A percentile compares a stretch with the other conserved stretches of the same genome.
These are phyloP conservation scores for Bacidia rubella DNA, from an alignment of 495 filamentous ascomycete species.

Conservation along the genomic window DNA sequence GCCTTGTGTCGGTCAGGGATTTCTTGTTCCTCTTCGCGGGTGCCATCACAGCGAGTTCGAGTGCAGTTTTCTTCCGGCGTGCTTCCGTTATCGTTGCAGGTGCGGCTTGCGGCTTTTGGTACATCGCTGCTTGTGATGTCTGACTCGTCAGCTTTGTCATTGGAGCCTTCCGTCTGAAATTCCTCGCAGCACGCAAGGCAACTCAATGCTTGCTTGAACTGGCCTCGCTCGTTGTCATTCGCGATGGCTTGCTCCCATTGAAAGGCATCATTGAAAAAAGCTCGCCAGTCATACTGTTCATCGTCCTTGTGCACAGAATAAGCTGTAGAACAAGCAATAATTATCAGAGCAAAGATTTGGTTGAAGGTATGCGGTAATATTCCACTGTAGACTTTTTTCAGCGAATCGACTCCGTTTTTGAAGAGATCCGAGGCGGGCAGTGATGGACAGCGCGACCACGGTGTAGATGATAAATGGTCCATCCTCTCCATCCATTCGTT, in stretches of 20 bases:
- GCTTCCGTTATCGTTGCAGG: not conserved
- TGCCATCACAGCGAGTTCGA: not conserved
- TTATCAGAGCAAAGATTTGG: constrained; percentile 6
- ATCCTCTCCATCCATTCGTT: constrained; percentile 6
- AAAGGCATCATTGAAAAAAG: constrained; percentile 3
- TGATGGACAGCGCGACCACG: not conserved
- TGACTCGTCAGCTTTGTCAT: too few species aligned
- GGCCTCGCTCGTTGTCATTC: not conserved
- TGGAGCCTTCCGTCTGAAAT: not conserved
- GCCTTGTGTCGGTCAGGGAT: not conserved
- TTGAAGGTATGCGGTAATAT: constrained; percentile 1
- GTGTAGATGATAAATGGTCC: not conserved
- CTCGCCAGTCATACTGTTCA: constrained; percentile 1
- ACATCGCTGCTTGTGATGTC: not conserved
- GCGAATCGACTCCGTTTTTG: not conserved
- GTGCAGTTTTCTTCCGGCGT: not conserved
- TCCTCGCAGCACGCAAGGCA: not conserved
- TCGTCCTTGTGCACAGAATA: constrained; percentile 3
- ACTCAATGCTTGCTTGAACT: not conserved
- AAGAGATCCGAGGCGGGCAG: not conserved
- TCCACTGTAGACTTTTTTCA: not conserved
- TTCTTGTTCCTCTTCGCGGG: not conserved
- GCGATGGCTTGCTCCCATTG: not conserved
- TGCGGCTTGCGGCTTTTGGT: not conserved
- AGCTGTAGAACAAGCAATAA: constrained; percentile 1